Percentiles rank a stretch among this genome's conserved stretches.
phyloP scores from a whole-genome alignment of 257 asterid species.

The Primulina eburnea region DNA sequence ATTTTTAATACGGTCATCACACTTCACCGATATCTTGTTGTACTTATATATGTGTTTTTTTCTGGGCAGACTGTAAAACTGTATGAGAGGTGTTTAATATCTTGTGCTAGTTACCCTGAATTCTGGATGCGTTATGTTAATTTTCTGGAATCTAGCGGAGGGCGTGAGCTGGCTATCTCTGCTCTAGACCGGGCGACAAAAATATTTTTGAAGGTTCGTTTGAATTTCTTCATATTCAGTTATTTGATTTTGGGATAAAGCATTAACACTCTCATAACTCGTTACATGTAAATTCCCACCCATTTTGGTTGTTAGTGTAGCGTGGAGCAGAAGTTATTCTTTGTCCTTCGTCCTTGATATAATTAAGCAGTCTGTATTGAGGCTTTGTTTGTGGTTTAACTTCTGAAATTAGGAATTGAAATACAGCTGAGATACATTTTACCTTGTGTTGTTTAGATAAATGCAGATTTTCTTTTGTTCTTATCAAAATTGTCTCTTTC shows the following conservation, averaged over 20 bases:
- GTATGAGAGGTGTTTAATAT: conserved; percentile 89
- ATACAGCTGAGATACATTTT: background rate
- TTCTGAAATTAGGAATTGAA: conserved; percentile 1
- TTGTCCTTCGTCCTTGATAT: background rate
- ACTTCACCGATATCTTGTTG: conserved; percentile 7
- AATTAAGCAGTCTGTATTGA: background rate
- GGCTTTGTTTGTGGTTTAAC: background rate
- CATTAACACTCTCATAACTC: background rate
- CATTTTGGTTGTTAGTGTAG: background rate
- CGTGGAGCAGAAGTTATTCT: background rate
- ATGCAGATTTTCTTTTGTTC: conserved; percentile 14
- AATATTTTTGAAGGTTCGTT: conserved; percentile 63
- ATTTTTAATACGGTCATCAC: conserved; percentile 11
- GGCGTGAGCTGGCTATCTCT: conserved; percentile 68
- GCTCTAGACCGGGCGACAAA: conserved; percentile 75
- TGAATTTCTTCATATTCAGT: conserved; percentile 15
- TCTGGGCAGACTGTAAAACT: conserved; percentile 62
- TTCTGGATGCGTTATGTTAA: conserved; percentile 92
- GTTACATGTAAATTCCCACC: conserved; percentile 4
- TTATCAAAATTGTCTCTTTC: conserved; percentile 9
- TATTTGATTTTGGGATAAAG: conserved; percentile 10
- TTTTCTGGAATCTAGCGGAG: conserved; percentile 73
- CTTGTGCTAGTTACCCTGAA: conserved; percentile 87
- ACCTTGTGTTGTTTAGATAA: background rate
- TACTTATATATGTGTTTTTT: conserved; percentile 17